Evolutionary conservation across 1,139 yeast species (phyloP).

Genomic region (Saccharomyces hybrid): DNA sequence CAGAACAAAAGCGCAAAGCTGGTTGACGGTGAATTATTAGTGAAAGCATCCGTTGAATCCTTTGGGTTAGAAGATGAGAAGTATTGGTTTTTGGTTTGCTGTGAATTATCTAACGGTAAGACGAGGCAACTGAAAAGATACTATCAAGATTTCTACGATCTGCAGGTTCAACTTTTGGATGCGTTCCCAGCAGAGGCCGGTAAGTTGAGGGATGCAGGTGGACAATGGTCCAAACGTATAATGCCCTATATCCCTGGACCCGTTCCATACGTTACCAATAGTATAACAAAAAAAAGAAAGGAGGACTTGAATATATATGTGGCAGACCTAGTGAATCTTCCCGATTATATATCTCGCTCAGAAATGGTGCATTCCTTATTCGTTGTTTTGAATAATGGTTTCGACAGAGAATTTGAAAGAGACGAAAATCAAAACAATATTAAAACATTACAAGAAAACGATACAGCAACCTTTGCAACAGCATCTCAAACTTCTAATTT

Average conservation of each 20-base stretch:
- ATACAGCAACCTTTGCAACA: constrained; percentile 5
- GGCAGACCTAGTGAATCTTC: constrained; percentile 64
- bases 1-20: constrained; percentile 16
- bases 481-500: neutral
- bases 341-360: constrained; percentile 66
- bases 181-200: constrained; percentile 93
- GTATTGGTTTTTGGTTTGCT: constrained; percentile 79
- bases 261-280: constrained; percentile 81
- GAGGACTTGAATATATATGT: constrained; percentile 82
- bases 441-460: constrained; percentile 24
- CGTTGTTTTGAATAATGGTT: constrained; percentile 42
- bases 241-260: constrained; percentile 98
- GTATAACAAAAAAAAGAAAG: constrained; percentile 76
- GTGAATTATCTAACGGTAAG: constrained; percentile 62
- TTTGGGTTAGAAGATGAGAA: constrained; percentile 80
- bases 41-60: constrained; percentile 71
- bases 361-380: constrained; percentile 66
- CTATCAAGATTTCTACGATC: constrained; percentile 93
- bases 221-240: constrained; percentile 57
- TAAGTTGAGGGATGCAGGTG: constrained; percentile 41
- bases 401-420: constrained; percentile 36
- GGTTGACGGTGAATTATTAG: constrained; percentile 27
- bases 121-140: constrained; percentile 71
- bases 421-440: constrained; percentile 19
- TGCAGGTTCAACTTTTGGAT: constrained; percentile 78